Evolutionary conservation across 306 rosid species (phyloP), one percentile per base, ranked within the genome.

Genomic region (Datisca glomerata): DNA sequence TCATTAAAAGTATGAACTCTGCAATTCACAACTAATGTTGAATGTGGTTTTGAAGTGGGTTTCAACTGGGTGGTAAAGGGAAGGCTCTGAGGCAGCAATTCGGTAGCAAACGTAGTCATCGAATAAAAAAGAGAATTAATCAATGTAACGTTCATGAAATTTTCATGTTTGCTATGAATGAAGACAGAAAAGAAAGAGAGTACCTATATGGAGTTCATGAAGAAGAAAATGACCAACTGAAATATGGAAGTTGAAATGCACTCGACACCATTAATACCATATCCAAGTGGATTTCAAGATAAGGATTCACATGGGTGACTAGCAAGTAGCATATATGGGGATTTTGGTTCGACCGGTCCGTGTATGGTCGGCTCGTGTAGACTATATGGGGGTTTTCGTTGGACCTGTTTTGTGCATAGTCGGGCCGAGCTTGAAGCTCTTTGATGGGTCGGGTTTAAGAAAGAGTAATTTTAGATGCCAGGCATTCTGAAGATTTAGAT

Each of bases 51-150:
- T 15, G 67, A 55, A 31, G 55, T n/a, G 36, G 44, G 71, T 17
- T 66, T 78, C 16, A 27, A 39, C 3, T 43, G 61, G 43, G 55
- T 49, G 44, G 47, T 24, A 9, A 50, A 36, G 27, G 70, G 56
- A 42, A 79, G 69, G 45, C 53, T 64, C 12, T 58, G 80, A 7
- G 73, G 67, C 44, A 79, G 59, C 25, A 86, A 60, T 55, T 82
- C 81, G 3, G 82, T 48, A 28, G 85, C 76, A 54, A 81, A 53
- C 47, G 68, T 76, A 15, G 75, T 55, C 94, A 74, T 79, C 43
- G 66, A 38, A n/a, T n/a, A n/a, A 31, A 8, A 31, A 31, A 12
- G 9, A 1, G 42, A 37, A 37, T 16, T 37, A 16, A 12, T 37
- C 16, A 13, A 37, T 37, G 16, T 13, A 8, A 16, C 5, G 41